Evolutionary conservation across 352 stramenopile species (phyloP).

Genomic region (Phytophthora syringae): DNA sequence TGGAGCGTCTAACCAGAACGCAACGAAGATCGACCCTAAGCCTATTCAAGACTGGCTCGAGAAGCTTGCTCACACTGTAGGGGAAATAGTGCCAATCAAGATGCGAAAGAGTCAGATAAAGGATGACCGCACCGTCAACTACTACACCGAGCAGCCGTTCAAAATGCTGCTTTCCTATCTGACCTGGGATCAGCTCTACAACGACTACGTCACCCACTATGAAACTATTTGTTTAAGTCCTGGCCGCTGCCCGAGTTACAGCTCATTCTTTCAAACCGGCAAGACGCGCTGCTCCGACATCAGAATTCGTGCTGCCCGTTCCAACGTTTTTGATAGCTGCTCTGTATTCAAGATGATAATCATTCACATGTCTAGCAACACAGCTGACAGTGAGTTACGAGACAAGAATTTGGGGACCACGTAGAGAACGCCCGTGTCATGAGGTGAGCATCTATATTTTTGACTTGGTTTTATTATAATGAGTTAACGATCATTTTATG

Average conservation of each 20-base stretch:
- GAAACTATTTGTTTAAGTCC: not conserved
- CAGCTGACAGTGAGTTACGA: not conserved
- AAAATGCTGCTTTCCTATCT: not conserved
- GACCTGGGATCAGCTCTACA: not conserved
- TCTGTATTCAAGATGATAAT: not conserved
- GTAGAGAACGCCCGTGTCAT: not conserved
- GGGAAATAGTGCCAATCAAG: not conserved
- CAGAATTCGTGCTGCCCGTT: not conserved
- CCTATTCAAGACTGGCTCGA: not conserved
- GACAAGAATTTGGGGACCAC: not conserved
- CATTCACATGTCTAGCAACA: not conserved
- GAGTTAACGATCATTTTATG: not conserved
- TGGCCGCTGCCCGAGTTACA: not conserved
- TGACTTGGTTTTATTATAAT: not conserved
- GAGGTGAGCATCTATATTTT: not conserved
- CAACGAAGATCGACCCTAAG: not conserved
- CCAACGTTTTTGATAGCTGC: not conserved
- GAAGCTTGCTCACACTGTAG: not conserved
- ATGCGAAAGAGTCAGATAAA: not conserved
- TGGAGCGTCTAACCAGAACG: not conserved
- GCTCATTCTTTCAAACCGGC: not conserved
- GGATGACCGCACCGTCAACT: not conserved
- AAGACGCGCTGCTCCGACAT: not conserved
- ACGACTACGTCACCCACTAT: not conserved
- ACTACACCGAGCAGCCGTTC: not conserved